phyloP scores from a whole-genome alignment of 345 rosid species.

The Jatropha curcas region DNA sequence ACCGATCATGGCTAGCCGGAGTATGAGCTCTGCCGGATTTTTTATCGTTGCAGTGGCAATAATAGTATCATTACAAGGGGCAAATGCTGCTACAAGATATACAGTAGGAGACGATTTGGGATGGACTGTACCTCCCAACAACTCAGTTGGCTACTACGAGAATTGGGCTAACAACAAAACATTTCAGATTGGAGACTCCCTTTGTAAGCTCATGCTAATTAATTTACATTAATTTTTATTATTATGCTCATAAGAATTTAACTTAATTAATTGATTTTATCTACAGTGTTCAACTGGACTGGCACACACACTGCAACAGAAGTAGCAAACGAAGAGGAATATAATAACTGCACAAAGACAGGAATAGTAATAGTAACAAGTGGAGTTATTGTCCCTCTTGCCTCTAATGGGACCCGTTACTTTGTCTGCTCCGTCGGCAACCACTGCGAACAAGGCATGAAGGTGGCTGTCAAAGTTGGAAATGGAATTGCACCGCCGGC shows the following conservation, averaged over 20 bases:
- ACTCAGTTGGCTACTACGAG: slow-evolving; percentile 10
- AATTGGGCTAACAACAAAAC: slow-evolving; percentile 19
- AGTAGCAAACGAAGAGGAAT: slow-evolving; percentile 8
- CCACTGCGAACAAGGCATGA: slow-evolving; percentile 33
- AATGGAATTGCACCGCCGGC: slow-evolving; percentile 10
- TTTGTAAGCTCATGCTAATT: too few relatives aligned
- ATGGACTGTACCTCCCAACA: slow-evolving; percentile 30
- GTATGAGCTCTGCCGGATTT: background rate
- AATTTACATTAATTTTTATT: too few relatives aligned
- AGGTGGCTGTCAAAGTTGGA: slow-evolving; percentile 20
- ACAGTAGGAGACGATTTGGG: slow-evolving; percentile 20
- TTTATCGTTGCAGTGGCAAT: background rate
- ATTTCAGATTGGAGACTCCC: slow-evolving; percentile 1
- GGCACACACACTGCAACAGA: slow-evolving; percentile 23
- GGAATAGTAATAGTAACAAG: background rate
- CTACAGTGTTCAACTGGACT: slow-evolving; percentile 26
- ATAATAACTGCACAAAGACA: slow-evolving; percentile 22
- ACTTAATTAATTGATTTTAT: background rate
- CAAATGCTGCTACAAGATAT: background rate
- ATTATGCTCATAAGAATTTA: too few relatives aligned
- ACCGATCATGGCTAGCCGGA: background rate
- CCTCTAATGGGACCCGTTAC: slow-evolving; percentile 16
- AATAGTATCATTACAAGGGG: background rate
- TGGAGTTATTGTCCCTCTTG: background rate
- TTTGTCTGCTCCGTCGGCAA: slow-evolving; percentile 27